A percentile compares a stretch with the other conserved stretches of the same genome.
These are phyloP conservation scores for Pichia heedii DNA, from an alignment of 805 yeast species.

Conservation along the genomic window DNA sequence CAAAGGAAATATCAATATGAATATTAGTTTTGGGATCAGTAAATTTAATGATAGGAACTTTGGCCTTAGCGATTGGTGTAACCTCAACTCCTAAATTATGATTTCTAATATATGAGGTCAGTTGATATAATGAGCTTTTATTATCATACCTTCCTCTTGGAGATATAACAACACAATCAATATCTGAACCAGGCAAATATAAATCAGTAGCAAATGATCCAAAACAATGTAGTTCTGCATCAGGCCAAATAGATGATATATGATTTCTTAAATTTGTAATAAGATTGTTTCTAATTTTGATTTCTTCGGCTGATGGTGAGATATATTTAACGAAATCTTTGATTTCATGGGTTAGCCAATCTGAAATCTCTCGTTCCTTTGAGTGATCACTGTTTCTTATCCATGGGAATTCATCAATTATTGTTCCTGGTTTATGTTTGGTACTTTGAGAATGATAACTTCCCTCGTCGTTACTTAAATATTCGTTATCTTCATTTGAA, in stretches of 20 bases:
- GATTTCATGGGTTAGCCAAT: conserved; percentile 82
- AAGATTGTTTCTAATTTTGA: conserved; percentile 53
- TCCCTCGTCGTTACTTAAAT: conserved; percentile 37
- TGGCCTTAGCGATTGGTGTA: conserved; percentile 81
- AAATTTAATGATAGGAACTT: conserved; percentile 91
- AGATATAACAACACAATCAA: conserved; percentile 83
- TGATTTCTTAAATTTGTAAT: conserved; percentile 50
- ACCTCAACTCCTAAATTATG: conserved; percentile 57
- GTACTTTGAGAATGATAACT: conserved; percentile 21
- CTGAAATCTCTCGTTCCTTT: conserved; percentile 65
- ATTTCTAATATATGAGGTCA: conserved; percentile 60
- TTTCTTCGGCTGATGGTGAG: conserved; percentile 75
- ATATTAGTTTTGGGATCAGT: conserved; percentile 63
- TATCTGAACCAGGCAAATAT: conserved; percentile 91
- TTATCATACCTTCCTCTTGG: conserved; percentile 48
- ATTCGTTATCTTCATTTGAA: conserved; percentile 24
- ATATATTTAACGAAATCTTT: conserved; percentile 76
- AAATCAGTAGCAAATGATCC: conserved; percentile 93
- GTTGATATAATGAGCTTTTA: conserved; percentile 57
- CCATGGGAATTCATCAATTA: conserved; percentile 56
- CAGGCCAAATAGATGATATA: conserved; percentile 58
- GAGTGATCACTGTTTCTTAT: conserved; percentile 69
- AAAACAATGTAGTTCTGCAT: conserved; percentile 73
- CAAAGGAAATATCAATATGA: conserved; percentile 86
- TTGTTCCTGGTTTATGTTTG: conserved; percentile 20